Evolutionary conservation across 2,329 filamentous ascomycete species (phyloP).

Genomic region (Phialemoniopsis sp.): DNA sequence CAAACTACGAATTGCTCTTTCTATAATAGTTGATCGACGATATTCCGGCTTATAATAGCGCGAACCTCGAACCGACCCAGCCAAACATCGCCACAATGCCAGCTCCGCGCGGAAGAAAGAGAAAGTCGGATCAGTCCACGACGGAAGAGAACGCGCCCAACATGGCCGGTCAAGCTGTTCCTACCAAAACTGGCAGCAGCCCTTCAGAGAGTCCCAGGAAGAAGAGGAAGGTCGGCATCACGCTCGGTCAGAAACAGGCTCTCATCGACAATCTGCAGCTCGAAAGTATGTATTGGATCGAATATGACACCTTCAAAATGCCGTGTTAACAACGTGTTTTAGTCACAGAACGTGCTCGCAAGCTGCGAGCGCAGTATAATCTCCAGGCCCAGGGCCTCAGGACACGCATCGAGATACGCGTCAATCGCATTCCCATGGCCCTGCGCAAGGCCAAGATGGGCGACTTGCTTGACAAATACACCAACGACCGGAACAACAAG

Average conservation of each 20-base stretch:
- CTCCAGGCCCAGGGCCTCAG: conserved; percentile 82
- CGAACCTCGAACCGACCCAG: too few relatives aligned
- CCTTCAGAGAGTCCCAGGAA: conserved; percentile 55
- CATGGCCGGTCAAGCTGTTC: conserved; percentile 16
- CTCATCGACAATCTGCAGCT: conserved; percentile 86
- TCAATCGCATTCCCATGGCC: conserved; percentile 83
- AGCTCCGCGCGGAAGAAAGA: conserved; percentile 39
- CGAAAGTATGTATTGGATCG: conserved; percentile 61
- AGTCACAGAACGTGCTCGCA: conserved; percentile 86
- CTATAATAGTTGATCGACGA: too few relatives aligned
- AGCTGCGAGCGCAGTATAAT: conserved; percentile 83
- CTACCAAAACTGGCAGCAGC: conserved; percentile 26
- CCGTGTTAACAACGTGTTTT: conserved; percentile 2
- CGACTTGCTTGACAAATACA: conserved; percentile 60
- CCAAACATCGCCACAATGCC: conserved; percentile 48
- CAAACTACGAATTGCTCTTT: too few relatives aligned
- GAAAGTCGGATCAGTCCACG: conserved; percentile 34
- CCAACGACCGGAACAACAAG: conserved; percentile 34
- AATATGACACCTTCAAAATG: conserved; percentile 2
- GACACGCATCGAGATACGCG: conserved; percentile 83
- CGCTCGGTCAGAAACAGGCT: conserved; percentile 73
- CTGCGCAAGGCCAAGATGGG: conserved; percentile 78
- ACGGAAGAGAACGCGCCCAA: conserved; percentile 17
- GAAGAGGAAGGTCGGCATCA: conserved; percentile 58
- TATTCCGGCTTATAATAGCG: too few relatives aligned